phyloP scores from a whole-genome alignment of 805 yeast genomes.

The Kuraishia floccosa region DNA sequence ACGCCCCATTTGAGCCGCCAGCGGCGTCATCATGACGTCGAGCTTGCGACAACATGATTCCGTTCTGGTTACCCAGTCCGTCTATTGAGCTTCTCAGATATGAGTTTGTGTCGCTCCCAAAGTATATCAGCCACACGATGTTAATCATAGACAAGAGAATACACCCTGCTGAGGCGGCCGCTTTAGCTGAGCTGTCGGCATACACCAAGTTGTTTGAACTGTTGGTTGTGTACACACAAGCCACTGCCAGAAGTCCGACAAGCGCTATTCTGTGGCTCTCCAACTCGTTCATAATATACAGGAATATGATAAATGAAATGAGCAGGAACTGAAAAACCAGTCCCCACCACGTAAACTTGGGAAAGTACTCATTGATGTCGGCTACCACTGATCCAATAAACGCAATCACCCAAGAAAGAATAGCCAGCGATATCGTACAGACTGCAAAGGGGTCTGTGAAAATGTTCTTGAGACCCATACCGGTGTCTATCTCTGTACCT shows the following conservation, averaged over 20 bases:
- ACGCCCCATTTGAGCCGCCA: neutral
- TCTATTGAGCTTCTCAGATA: constrained; percentile 79
- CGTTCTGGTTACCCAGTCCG: constrained; percentile 42
- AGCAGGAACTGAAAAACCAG: constrained; percentile 65
- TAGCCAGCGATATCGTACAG: constrained; percentile 63
- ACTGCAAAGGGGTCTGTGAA: constrained; percentile 67
- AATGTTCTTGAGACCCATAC: constrained; percentile 5
- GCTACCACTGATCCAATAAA: constrained; percentile 75
- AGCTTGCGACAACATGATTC: constrained; percentile 5
- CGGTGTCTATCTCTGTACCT: neutral
- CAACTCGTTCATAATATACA: constrained; percentile 50
- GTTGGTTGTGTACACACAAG: constrained; percentile 78
- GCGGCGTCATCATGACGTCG: constrained; percentile 9
- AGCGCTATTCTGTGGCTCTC: constrained; percentile 57
- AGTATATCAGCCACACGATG: constrained; percentile 76
- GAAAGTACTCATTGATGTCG: constrained; percentile 34
- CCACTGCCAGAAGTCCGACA: constrained; percentile 50
- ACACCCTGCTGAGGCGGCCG: constrained; percentile 91
- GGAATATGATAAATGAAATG: constrained; percentile 34
- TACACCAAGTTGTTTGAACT: constrained; percentile 75
- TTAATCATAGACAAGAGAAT: constrained; percentile 75
- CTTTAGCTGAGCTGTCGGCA: constrained; percentile 46
- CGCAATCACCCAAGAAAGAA: constrained; percentile 79
- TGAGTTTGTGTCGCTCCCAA: constrained; percentile 86
- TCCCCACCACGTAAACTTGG: constrained; percentile 96